Base-by-base conservation (phyloP, 345 rosid species). In the Ceriops zippeliana region DNA sequence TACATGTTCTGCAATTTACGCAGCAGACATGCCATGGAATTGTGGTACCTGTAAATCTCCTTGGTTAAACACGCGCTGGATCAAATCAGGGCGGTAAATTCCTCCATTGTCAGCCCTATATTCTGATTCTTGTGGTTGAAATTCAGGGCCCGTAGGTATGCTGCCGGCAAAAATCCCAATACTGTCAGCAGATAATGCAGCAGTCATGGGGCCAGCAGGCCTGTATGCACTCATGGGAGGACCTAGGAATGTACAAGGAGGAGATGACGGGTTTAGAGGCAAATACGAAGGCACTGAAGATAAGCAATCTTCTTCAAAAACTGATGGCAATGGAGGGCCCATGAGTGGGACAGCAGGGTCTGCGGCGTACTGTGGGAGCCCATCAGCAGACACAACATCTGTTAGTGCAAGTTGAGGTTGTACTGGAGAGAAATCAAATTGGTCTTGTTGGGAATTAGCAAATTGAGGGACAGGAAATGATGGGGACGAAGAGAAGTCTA, bases 401-500 rank as follows among this genome's bases (percentile, higher is more conserved):
- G 82, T 21, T 22, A 78, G 35, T 20, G 67, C 65, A 63, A 79
- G 81, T 21, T 73, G 81, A 9, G 74, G 71, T 34, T 88, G 85
- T 17, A 75, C 75, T 27, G 86, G 75, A 42, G 92, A 75, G 53
- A 87, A 84, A 72, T 80, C 90, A 61, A 86, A 86, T 20, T 82
- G 87, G 53, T 83, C 82, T 53, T 84, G 87, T 32, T 84, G 88
- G 69, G 65, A 32, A 20, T 78, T 52, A 49, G 83, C 66, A 66
- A 83, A 77, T 62, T 72, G 80, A 62, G 90, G 82, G 34, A 85
- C 76, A 27, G 85, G 70, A 72, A 86, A 85, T 0, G 77, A 57
- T 67, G 88, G 84, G 38, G 96, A 82, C 5, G 95, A 76, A 56
- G 96, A 90, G 63, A 92, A 95, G 68, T 92, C 90, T 17, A 84